Evolutionary conservation across 441 rosid genomes (phyloP).

Genomic region (Breynia disticha): DNA sequence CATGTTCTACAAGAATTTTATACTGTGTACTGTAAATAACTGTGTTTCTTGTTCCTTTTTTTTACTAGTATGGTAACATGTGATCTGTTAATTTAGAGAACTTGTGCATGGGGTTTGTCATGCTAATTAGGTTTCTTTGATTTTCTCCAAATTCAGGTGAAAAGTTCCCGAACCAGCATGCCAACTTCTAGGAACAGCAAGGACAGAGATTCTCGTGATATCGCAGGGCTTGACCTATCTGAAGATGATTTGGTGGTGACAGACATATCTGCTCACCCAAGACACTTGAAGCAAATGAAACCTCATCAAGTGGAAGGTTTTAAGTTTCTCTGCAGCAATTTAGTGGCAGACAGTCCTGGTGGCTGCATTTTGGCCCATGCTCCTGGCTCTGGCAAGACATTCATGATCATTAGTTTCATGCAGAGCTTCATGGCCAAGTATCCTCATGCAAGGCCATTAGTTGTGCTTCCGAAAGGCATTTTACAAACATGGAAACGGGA

Average conservation of each 20-base stretch:
- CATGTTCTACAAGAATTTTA: no score
- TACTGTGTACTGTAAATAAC: no score
- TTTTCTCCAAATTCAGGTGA: constrained; percentile 26
- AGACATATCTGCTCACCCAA: constrained; percentile 55
- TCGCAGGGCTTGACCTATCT: constrained; percentile 20
- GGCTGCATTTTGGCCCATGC: constrained; percentile 85
- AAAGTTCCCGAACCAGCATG: constrained; percentile 37
- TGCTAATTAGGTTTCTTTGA: neutral
- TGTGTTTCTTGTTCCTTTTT: no score
- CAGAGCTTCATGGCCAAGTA: constrained; percentile 62
- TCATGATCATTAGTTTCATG: constrained; percentile 65
- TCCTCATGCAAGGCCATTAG: constrained; percentile 55
- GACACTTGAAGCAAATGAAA: constrained; percentile 56
- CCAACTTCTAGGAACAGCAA: constrained; percentile 12
- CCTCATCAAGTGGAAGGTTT: constrained; percentile 77
- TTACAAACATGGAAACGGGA: constrained; percentile 69
- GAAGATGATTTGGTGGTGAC: constrained; percentile 29
- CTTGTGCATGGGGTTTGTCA: no score
- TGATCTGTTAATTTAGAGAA: no score
- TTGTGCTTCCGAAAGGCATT: constrained; percentile 67
- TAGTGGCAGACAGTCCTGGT: constrained; percentile 50
- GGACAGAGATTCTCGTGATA: constrained; percentile 26
- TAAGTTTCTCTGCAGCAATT: constrained; percentile 45
- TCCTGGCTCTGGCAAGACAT: constrained; percentile 86
- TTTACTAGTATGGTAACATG: no score